phyloP scores from a whole-genome alignment of 768 basidiomycete species.

The Lactarius sanguifluus region DNA sequence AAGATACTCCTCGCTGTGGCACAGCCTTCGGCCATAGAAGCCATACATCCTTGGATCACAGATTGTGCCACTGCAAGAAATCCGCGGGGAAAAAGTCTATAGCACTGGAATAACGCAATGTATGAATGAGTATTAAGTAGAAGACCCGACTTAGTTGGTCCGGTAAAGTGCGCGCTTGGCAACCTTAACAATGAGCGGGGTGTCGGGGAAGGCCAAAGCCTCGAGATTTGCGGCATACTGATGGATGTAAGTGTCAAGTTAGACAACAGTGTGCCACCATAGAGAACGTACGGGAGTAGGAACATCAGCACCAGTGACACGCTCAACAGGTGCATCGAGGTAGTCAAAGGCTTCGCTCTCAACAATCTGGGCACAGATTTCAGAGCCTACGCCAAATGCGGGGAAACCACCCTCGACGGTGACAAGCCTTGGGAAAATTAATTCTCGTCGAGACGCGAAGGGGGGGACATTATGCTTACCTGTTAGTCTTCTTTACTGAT shows the following conservation, averaged over 20 bases:
- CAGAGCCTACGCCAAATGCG: conserved; percentile 95
- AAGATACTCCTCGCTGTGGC: not conserved
- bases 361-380: conserved; percentile 96
- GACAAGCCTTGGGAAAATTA: conserved; percentile 58
- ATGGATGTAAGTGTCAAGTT: conserved; percentile 12
- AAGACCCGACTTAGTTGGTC: conserved; percentile 58
- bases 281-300: conserved; percentile 83
- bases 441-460: conserved; percentile 9
- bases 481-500: conserved; percentile 98
- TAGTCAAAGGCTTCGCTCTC: conserved; percentile 99
- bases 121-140: conserved; percentile 21
- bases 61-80: not conserved
- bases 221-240: conserved; percentile 93
- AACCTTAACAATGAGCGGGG: conserved; percentile 87
- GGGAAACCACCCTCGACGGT: conserved; percentile 99
- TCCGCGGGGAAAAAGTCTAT: conserved; percentile 23
- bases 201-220: conserved; percentile 90
- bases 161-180: conserved; percentile 91
- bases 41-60: not conserved
- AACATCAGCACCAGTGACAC: conserved; percentile 95
- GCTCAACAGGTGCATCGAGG: conserved; percentile 97
- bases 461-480: conserved; percentile 46
- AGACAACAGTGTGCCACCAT: conserved; percentile 16
- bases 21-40: not conserved
- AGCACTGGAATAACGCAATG: conserved; percentile 27